These are phyloP conservation scores for Septoria linicola DNA, from an alignment of 2,329 filamentous ascomycete genomes.

Conservation along the genomic window DNA sequence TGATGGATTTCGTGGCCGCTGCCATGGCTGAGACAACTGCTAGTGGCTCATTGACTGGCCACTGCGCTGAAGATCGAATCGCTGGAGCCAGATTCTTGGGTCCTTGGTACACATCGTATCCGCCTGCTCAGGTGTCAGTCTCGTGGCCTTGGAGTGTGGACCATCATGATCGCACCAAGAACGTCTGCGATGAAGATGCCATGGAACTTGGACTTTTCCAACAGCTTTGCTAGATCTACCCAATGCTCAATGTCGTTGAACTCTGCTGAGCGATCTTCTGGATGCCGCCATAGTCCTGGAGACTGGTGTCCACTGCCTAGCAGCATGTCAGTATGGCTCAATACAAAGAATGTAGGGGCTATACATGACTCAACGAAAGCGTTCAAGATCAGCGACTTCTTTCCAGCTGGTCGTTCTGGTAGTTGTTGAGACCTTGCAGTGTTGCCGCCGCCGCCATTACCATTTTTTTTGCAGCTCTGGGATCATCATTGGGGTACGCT, in stretches of 20 bases:
- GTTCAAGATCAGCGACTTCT: constrained; percentile 44
- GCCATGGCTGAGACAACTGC: constrained; percentile 66
- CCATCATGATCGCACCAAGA: constrained; percentile 49
- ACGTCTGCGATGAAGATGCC: constrained; percentile 66
- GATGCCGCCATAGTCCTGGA: constrained; percentile 61
- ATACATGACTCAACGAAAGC: constrained; percentile 45
- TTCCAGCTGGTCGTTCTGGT: constrained; percentile 18
- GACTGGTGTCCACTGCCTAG: constrained; percentile 52
- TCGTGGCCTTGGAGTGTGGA: constrained; percentile 45
- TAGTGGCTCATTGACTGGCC: constrained; percentile 52
- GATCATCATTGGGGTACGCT: neutral
- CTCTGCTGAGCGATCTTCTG: constrained; percentile 59
- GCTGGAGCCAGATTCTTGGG: constrained; percentile 51
- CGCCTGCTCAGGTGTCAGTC: constrained; percentile 51
- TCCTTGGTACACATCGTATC: constrained; percentile 60
- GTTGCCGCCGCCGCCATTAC: neutral
- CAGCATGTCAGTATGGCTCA: neutral
- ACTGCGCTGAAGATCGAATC: constrained; percentile 58
- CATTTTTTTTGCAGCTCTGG: neutral
- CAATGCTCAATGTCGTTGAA: constrained; percentile 64
- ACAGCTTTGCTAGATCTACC: constrained; percentile 61
- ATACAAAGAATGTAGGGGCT: neutral
- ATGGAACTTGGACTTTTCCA: constrained; percentile 63
- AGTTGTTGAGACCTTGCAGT: neutral
- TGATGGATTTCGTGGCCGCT: constrained; percentile 62